phyloP scores from a whole-genome alignment of 495 filamentous ascomycete species.

The Acidiella bohemica region DNA sequence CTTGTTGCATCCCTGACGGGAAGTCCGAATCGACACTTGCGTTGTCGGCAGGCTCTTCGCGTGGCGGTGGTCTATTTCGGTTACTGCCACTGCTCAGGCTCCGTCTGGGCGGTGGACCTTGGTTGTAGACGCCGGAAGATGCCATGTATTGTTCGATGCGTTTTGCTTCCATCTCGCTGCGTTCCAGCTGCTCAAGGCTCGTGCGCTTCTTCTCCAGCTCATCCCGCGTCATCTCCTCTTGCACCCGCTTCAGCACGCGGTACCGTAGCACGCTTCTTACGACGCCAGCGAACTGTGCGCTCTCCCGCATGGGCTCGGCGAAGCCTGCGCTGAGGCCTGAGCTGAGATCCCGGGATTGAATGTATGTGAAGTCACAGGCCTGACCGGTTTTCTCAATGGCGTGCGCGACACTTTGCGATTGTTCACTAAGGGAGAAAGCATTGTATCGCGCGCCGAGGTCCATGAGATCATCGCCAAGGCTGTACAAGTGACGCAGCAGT shows the following conservation, averaged over 20 bases:
- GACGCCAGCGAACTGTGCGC: slow-evolving; percentile 89
- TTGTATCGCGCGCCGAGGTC: slow-evolving; percentile 91
- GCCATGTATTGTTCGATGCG: slow-evolving; percentile 85
- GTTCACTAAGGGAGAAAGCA: slow-evolving; percentile 90
- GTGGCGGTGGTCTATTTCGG: slow-evolving; percentile 29
- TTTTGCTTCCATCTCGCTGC: slow-evolving; percentile 78
- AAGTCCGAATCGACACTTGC: slow-evolving; percentile 89
- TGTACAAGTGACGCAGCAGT: slow-evolving; percentile 68
- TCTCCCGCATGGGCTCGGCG: slow-evolving; percentile 93
- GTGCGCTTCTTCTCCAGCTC: slow-evolving; percentile 70
- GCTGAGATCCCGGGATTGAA: slow-evolving; percentile 85
- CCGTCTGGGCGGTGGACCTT: slow-evolving; percentile 35
- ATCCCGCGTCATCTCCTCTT: slow-evolving; percentile 93
- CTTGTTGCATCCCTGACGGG: slow-evolving; percentile 53
- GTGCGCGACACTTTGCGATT: slow-evolving; percentile 70
- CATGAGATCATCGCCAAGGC: slow-evolving; percentile 72
- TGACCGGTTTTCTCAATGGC: slow-evolving; percentile 92
- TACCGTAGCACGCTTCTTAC: slow-evolving; percentile 80
- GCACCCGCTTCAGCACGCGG: slow-evolving; percentile 78
- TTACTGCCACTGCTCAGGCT: slow-evolving; percentile 43
- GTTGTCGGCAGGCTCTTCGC: slow-evolving; percentile 44
- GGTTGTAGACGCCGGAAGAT: slow-evolving; percentile 41
- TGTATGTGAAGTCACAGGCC: slow-evolving; percentile 89
- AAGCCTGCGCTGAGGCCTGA: slow-evolving; percentile 72
- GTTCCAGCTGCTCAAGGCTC: slow-evolving; percentile 69